Percentiles rank a stretch among this genome's conserved stretches.
These are phyloP conservation scores for Chiua sp. DNA, from an alignment of 1,284 basidiomycete genomes.

Conservation along the genomic window DNA sequence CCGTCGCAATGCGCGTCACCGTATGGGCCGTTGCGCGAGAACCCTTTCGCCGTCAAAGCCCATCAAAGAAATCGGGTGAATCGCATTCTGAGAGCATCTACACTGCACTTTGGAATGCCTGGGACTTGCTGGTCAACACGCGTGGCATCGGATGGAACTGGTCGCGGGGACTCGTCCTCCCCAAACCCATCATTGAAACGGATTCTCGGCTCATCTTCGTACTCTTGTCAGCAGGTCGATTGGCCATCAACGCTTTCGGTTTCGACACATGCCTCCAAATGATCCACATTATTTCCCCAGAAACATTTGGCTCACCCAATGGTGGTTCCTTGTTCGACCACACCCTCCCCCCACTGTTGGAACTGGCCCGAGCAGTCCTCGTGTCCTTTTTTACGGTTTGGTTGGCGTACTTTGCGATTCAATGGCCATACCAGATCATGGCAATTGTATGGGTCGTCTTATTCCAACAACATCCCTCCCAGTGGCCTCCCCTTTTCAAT, in stretches of 20 bases:
- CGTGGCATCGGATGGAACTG: slow-evolving; percentile 40
- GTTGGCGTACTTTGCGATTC: slow-evolving; percentile 47
- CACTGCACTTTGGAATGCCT: slow-evolving; percentile 30
- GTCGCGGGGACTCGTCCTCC: slow-evolving; percentile 20
- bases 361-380: slow-evolving; percentile 41
- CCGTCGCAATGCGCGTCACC: slow-evolving; percentile 14
- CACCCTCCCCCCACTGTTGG: slow-evolving; percentile 42
- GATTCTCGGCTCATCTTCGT: slow-evolving; percentile 22
- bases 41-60: slow-evolving; percentile 15
- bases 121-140: slow-evolving; percentile 27
- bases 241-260: slow-evolving; percentile 13
- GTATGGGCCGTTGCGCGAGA: slow-evolving; percentile 26
- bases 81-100: slow-evolving; percentile 3
- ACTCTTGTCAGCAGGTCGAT: slow-evolving; percentile 2
- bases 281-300: slow-evolving; percentile 18
- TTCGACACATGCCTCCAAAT: slow-evolving; percentile 22
- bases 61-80: background rate
- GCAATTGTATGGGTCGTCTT: slow-evolving; percentile 49
- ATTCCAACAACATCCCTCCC: slow-evolving; percentile 36
- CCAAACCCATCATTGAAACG: slow-evolving; percentile 19
- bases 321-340: slow-evolving; percentile 55
- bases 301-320: slow-evolving; percentile 19
- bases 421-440: slow-evolving; percentile 45
- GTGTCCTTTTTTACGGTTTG: slow-evolving; percentile 48
- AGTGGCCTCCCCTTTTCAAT: slow-evolving; percentile 51